Evolutionary conservation across 2,329 filamentous ascomycete species (phyloP).

Genomic region (Colletotrichum magnum): DNA sequence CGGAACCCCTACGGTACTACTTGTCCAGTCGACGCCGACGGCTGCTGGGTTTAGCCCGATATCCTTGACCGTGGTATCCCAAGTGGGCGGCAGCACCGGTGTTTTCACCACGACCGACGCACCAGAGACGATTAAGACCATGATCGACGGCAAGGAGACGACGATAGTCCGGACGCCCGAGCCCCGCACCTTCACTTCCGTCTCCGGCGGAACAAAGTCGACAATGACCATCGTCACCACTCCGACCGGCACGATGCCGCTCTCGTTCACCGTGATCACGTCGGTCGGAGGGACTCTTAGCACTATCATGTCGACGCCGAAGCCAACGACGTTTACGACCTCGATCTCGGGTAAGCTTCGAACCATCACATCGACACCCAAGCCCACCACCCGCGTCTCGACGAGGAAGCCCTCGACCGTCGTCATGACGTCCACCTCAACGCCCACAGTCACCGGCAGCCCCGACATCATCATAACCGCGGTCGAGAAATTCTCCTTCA

Average conservation of each 20-base stretch:
- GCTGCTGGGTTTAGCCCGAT: conserved; percentile 44
- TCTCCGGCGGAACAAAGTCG: conserved; percentile 45
- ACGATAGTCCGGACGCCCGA: conserved; percentile 45
- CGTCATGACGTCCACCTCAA: conserved; percentile 44
- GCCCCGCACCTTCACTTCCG: conserved; percentile 45
- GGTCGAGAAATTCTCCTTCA: conserved; percentile 45
- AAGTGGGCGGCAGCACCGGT: conserved; percentile 45
- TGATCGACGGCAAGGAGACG: conserved; percentile 44
- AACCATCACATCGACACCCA: conserved; percentile 48
- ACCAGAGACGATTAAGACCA: conserved; percentile 45
- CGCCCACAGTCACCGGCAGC: conserved; percentile 17
- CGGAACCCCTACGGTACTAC: conserved; percentile 37
- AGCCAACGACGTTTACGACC: conserved; percentile 44
- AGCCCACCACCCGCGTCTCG: conserved; percentile 44
- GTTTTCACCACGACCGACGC: conserved; percentile 44
- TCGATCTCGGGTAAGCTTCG: conserved; percentile 47
- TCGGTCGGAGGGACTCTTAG: conserved; percentile 45
- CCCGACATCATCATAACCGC: conserved; percentile 39
- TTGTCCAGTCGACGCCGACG: conserved; percentile 42
- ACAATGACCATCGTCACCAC: conserved; percentile 46
- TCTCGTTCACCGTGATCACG: conserved; percentile 44
- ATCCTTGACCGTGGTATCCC: conserved; percentile 44
- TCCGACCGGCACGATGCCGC: conserved; percentile 43
- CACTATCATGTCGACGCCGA: conserved; percentile 28
- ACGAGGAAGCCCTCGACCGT: conserved; percentile 44